Conservation (phyloP, 331 rosid genomes). For the Rhamnella rubrinervis region DNA sequence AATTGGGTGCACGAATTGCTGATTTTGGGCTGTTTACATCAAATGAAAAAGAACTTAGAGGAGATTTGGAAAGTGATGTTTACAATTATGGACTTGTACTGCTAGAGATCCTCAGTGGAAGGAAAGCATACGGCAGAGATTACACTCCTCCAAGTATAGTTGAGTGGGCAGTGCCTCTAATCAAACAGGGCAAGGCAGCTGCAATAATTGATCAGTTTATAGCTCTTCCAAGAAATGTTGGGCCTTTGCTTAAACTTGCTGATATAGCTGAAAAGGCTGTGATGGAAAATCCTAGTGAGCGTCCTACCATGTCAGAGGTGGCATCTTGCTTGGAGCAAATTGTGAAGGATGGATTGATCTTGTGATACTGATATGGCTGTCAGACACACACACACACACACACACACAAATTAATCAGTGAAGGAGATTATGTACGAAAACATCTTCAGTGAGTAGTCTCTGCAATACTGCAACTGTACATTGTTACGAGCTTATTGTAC, state of each 20-base stretch:
- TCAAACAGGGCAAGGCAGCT: constrained; percentile 77
- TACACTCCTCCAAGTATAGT: constrained; percentile 54
- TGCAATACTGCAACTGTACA: constrained; percentile 40
- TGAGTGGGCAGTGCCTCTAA: constrained; percentile 85
- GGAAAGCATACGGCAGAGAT: constrained; percentile 75
- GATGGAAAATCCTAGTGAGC: constrained; percentile 53
- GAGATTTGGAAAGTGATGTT: constrained; percentile 60
- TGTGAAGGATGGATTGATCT: constrained; percentile 72
- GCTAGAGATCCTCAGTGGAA: constrained; percentile 83
- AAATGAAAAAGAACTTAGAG: constrained; percentile 46
- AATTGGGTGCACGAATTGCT: constrained; percentile 77
- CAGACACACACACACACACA: too few relatives aligned
- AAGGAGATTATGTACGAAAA: constrained; percentile 2
- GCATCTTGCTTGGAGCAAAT: constrained; percentile 83
- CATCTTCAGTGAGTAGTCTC: constrained; percentile 29
- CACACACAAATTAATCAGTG: constrained; percentile 1
- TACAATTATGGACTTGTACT: constrained; percentile 69
- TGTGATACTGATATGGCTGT: constrained; percentile 29
- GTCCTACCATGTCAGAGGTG: constrained; percentile 67
- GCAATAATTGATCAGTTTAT: constrained; percentile 54
- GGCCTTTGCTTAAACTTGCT: constrained; percentile 80
- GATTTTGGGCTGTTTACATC: constrained; percentile 72
- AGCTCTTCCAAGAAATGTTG: constrained; percentile 75
- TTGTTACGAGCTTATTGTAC: constrained; percentile 45
- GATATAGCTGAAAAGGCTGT: constrained; percentile 72